These are phyloP conservation scores for sunflower (Helianthus annuus) DNA, from an alignment of 129 eudicot genomes.

Conservation along the genomic window DNA sequence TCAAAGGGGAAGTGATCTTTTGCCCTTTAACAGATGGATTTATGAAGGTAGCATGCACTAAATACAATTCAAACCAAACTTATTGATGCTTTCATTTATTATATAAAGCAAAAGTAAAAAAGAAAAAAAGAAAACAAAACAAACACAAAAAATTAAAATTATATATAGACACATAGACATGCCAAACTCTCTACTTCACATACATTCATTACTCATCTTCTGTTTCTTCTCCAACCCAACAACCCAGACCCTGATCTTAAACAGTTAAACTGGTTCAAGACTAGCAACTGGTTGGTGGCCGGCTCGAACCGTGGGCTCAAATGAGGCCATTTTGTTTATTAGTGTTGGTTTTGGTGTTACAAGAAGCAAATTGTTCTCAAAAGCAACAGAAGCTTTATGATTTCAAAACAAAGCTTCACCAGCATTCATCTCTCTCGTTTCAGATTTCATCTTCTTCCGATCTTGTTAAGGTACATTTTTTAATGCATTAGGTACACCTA, in stretches of 20 bases:
- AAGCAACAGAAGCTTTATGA: conserved; percentile 43
- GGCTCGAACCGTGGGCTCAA: conserved; percentile 17
- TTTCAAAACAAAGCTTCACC: conserved; percentile 45
- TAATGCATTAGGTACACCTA: not conserved
- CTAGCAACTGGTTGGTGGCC: not conserved
- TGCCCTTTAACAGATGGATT: conserved; percentile 38
- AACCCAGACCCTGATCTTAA: not conserved
- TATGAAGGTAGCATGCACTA: conserved; percentile 16
- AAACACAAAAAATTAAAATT: conserved; percentile 5
- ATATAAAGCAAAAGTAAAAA: conserved; percentile 29
- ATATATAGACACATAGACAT: conserved; percentile 24
- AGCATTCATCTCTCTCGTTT: conserved; percentile 26
- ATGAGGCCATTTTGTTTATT: conserved; percentile 33
- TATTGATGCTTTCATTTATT: conserved; percentile 15
- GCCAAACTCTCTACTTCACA: conserved; percentile 26
- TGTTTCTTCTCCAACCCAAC: conserved; percentile 19
- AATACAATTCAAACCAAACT: conserved; percentile 23
- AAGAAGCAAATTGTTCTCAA: conserved; percentile 30
- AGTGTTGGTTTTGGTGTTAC: conserved; percentile 12
- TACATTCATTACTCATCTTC: not conserved
- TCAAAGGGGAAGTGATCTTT: conserved; percentile 26
- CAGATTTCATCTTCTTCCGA: conserved; percentile 27
- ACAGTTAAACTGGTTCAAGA: conserved; percentile 3
- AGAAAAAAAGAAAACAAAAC: conserved; percentile 16
- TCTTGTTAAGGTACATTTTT: conserved; percentile 25